These are phyloP conservation scores for Ocimum tenuiflorum DNA, from an alignment of 257 asterid genomes.

Conservation along the genomic window DNA sequence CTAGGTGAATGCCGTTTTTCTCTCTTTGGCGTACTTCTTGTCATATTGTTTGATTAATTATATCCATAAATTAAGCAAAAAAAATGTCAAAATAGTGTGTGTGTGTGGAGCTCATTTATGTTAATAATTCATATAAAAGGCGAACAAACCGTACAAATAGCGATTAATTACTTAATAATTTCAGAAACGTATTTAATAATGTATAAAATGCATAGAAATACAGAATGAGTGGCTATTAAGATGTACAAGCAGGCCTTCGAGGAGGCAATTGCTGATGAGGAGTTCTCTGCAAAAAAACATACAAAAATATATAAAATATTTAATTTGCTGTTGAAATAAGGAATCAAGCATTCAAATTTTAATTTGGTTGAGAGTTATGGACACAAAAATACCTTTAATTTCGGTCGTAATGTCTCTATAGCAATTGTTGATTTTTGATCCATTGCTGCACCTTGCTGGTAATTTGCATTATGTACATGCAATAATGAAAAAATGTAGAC, in stretches of 20 bases:
- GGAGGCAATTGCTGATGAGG: slow-evolving; percentile 87
- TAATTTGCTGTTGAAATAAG: neutral
- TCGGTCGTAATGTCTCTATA: slow-evolving; percentile 70
- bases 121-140: too few relatives aligned
- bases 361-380: neutral
- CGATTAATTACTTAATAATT: too few relatives aligned
- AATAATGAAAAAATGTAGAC: neutral
- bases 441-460: slow-evolving; percentile 70
- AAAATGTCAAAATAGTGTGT: too few relatives aligned
- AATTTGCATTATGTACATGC: neutral
- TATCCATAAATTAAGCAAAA: too few relatives aligned
- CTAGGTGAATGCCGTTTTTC: too few relatives aligned
- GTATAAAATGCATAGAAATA: neutral
- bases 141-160: too few relatives aligned
- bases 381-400: slow-evolving; percentile 44
- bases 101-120: too few relatives aligned
- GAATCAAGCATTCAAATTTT: neutral
- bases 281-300: slow-evolving; percentile 46
- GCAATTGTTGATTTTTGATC: slow-evolving; percentile 43
- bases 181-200: neutral
- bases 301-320: neutral
- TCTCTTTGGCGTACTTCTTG: too few relatives aligned
- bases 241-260: slow-evolving; percentile 66
- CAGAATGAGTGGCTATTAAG: slow-evolving; percentile 20
- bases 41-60: too few relatives aligned